A percentile compares a stretch with the other conserved stretches of the same genome.
phyloP scores from a whole-genome alignment of 1,139 yeast species.

The Geotrichum siamense region DNA sequence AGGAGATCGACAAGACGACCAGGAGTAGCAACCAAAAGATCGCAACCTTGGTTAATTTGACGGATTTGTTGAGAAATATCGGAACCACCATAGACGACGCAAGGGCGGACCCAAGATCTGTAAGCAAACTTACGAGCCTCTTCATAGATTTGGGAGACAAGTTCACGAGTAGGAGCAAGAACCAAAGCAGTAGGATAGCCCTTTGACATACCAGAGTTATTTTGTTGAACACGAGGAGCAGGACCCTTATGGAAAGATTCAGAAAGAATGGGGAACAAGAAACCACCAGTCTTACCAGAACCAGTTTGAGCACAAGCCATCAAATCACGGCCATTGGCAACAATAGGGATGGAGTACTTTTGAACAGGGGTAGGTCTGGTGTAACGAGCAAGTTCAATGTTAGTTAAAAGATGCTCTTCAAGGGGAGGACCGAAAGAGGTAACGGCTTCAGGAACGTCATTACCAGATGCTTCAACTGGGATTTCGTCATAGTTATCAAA shows the following conservation, averaged over 20 bases:
- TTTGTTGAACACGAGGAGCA: constrained; percentile 43
- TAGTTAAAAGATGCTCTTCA: constrained; percentile 78
- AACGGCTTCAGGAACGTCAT: constrained; percentile 90
- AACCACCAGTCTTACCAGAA: constrained; percentile 99
- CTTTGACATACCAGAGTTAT: constrained; percentile 43
- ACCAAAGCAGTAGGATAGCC: constrained; percentile 93
- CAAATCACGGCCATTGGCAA: constrained; percentile 90
- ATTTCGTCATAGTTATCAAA: constrained; percentile 97
- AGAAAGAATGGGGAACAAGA: constrained; percentile 93
- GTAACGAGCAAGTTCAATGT: constrained; percentile 82
- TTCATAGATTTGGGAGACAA: constrained; percentile 91
- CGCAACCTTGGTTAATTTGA: constrained; percentile 90
- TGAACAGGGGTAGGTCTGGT: constrained; percentile 97
- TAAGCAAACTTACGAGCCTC: constrained; percentile 94
- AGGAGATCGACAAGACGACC: constrained; percentile 96
- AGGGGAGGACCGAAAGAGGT: constrained; percentile 85
- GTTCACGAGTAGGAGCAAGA: constrained; percentile 98
- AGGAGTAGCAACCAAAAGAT: constrained; percentile 93
- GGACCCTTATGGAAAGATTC: constrained; percentile 91
- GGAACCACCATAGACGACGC: constrained; percentile 98
- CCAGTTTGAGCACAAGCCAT: constrained; percentile 99
- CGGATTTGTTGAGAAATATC: constrained; percentile 83
- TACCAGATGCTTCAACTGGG: constrained; percentile 97
- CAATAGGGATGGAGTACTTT: constrained; percentile 96
- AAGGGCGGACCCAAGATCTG: constrained; percentile 97